Percentiles rank a stretch among this genome's conserved stretches.
These are phyloP conservation scores for Isatis tinctoria DNA, from an alignment of 345 rosid genomes.

Conservation along the genomic window DNA sequence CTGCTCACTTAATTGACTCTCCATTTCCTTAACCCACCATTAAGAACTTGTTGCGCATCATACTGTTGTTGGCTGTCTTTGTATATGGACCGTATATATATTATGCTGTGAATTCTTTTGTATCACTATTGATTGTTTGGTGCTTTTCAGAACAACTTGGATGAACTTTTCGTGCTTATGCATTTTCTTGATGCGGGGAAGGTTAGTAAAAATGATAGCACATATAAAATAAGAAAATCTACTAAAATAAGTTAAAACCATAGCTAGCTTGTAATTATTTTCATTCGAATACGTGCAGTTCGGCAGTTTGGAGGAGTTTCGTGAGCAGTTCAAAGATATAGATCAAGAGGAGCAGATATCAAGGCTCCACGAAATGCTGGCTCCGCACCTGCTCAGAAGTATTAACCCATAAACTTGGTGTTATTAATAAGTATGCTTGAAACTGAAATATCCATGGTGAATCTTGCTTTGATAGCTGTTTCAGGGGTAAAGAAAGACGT, in stretches of 20 bases:
- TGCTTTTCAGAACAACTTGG: constrained; percentile 77
- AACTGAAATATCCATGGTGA: neutral
- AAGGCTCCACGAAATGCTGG: constrained; percentile 81
- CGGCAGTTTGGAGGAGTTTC: constrained; percentile 80
- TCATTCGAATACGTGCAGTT: constrained; percentile 49
- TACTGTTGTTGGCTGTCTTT: neutral
- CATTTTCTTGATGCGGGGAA: constrained; percentile 96
- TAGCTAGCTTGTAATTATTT: neutral
- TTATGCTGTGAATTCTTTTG: neutral
- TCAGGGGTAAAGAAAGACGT: constrained; percentile 92
- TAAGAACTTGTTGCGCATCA: too few species aligned
- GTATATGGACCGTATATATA: neutral
- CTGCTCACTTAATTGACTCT: too few species aligned
- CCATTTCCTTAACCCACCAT: too few species aligned
- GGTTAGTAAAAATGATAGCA: constrained; percentile 39
- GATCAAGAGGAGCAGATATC: constrained; percentile 88
- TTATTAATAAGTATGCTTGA: neutral
- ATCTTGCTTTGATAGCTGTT: constrained; percentile 22
- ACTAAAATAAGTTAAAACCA: neutral
- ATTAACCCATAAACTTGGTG: constrained; percentile 30
- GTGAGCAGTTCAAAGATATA: constrained; percentile 78
- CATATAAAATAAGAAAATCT: neutral
- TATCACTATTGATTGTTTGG: constrained; percentile 27
- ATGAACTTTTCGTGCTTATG: constrained; percentile 95
- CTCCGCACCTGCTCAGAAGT: constrained; percentile 91